Percentiles rank a stretch among this genome's conserved stretches.
These are phyloP conservation scores for Stylosanthes scabra DNA, from an alignment of 331 rosid genomes.

Conservation along the genomic window DNA sequence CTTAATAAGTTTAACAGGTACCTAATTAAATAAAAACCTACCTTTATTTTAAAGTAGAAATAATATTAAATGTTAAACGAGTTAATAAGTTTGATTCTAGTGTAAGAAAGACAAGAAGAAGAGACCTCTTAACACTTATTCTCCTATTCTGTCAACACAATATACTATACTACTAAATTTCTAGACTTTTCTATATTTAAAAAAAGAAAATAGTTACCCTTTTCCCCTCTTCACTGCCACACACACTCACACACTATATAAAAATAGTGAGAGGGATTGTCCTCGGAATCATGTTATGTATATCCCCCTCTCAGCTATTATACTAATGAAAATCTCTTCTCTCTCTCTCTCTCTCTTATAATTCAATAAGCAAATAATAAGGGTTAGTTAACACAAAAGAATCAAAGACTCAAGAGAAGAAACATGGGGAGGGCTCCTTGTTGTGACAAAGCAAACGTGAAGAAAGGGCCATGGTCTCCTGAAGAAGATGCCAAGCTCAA, in stretches of 20 bases:
- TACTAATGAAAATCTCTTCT: conserved; percentile 30
- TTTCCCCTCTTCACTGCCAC: conserved; percentile 40
- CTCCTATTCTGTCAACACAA: conserved; percentile 66
- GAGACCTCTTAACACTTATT: conserved; percentile 43
- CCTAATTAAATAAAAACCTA: too few relatives aligned
- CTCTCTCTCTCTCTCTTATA: conserved; percentile 37
- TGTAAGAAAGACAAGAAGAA: conserved; percentile 88
- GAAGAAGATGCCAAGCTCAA: conserved; percentile 96
- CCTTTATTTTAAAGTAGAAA: too few relatives aligned
- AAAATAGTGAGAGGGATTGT: conserved; percentile 39
- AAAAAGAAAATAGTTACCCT: background rate
- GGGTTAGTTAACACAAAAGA: conserved; percentile 33
- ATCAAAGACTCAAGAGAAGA: conserved; percentile 27
- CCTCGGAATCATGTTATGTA: conserved; percentile 53
- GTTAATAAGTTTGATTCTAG: conserved; percentile 56
- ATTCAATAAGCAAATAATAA: conserved; percentile 11
- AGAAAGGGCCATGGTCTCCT: conserved; percentile 98
- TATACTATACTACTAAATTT: conserved; percentile 30
- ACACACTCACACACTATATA: conserved; percentile 26
- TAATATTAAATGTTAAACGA: too few relatives aligned
- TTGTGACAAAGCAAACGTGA: conserved; percentile 97
- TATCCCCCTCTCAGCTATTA: conserved; percentile 45
- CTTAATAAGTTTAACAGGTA: too few relatives aligned
- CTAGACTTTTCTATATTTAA: conserved; percentile 47
- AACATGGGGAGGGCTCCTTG: conserved; percentile 99